Evolutionary conservation across 1,284 basidiomycete genomes (phyloP).

Genomic region (Veloboletus limbatus): DNA sequence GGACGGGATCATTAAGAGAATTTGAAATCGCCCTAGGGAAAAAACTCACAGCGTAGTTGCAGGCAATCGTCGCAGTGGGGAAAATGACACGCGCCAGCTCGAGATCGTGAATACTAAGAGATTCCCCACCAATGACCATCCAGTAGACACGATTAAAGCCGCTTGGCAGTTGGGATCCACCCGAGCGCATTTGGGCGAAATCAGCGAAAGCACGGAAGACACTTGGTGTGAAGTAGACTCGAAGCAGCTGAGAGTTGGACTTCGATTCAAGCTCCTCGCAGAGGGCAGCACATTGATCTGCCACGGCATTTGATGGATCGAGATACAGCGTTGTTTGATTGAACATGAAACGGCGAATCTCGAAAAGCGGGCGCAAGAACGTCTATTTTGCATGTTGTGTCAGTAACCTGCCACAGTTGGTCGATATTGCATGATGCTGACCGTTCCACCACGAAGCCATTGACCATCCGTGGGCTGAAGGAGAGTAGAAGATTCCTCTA

Average conservation of each 20-base stretch:
- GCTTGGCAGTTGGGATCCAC: conserved; percentile 19
- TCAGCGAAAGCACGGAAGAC: conserved; percentile 31
- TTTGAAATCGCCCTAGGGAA: neutral
- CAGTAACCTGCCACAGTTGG: too few relatives aligned
- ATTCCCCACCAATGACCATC: conserved; percentile 32
- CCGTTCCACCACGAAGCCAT: conserved; percentile 31
- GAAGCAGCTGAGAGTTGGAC: conserved; percentile 24
- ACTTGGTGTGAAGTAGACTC: conserved; percentile 29
- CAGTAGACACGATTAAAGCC: conserved; percentile 31
- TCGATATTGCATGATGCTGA: conserved; percentile 12
- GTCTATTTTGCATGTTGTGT: conserved; percentile 15
- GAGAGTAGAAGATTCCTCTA: conserved; percentile 27
- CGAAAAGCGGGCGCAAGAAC: conserved; percentile 32
- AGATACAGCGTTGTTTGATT: conserved; percentile 30
- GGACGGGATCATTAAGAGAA: neutral
- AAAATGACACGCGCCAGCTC: conserved; percentile 25
- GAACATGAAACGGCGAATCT: conserved; percentile 34
- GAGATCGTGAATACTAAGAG: conserved; percentile 22
- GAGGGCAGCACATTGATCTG: conserved; percentile 25
- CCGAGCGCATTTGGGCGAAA: conserved; percentile 20
- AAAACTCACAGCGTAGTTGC: conserved; percentile 30
- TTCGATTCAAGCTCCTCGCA: conserved; percentile 27
- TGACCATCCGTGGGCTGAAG: conserved; percentile 28
- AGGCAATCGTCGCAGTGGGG: conserved; percentile 28
- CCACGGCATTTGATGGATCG: conserved; percentile 24